phyloP scores from a whole-genome alignment of 805 yeast species.

The baker's yeast (Saccharomyces cerevisiae) region DNA sequence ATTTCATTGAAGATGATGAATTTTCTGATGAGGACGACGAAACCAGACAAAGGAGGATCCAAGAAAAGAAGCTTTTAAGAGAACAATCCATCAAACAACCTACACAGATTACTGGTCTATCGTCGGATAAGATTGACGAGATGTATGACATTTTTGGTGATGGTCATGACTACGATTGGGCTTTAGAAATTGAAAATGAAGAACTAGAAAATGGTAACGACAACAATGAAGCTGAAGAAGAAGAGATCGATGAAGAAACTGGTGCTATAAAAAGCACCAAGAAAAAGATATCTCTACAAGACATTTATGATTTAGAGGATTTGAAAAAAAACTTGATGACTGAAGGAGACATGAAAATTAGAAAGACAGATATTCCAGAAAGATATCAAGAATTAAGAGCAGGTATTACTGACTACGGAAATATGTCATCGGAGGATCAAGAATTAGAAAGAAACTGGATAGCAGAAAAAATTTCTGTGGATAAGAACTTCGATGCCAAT shows the following conservation, averaged over 20 bases:
- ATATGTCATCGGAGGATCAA: conserved; percentile 58
- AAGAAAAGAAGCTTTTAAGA: conserved; percentile 28
- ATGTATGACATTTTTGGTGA: conserved; percentile 93
- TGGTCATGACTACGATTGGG: conserved; percentile 97
- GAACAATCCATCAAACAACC: conserved; percentile 44
- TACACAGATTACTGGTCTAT: conserved; percentile 52
- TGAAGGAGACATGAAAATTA: conserved; percentile 80
- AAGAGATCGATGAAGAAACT: conserved; percentile 9
- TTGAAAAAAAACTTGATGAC: conserved; percentile 85
- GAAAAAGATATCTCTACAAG: conserved; percentile 51
- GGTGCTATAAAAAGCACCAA: conserved; percentile 19
- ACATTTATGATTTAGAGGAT: conserved; percentile 92
- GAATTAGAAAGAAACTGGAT: conserved; percentile 75
- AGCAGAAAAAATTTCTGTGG: conserved; percentile 49
- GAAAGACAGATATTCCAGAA: conserved; percentile 86
- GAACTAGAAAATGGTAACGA: conserved; percentile 32
- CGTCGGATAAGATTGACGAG: conserved; percentile 86
- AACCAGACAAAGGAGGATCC: conserved; percentile 36
- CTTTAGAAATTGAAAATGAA: conserved; percentile 63
- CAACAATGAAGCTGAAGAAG: conserved; percentile 15
- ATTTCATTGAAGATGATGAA: conserved; percentile 95
- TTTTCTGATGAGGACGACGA: conserved; percentile 72
- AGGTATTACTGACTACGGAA: conserved; percentile 56
- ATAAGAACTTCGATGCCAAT: conserved; percentile 39
- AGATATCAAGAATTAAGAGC: conserved; percentile 72